phyloP scores from a whole-genome alignment of 2,329 filamentous ascomycete species.

The Phialophora expanda region DNA sequence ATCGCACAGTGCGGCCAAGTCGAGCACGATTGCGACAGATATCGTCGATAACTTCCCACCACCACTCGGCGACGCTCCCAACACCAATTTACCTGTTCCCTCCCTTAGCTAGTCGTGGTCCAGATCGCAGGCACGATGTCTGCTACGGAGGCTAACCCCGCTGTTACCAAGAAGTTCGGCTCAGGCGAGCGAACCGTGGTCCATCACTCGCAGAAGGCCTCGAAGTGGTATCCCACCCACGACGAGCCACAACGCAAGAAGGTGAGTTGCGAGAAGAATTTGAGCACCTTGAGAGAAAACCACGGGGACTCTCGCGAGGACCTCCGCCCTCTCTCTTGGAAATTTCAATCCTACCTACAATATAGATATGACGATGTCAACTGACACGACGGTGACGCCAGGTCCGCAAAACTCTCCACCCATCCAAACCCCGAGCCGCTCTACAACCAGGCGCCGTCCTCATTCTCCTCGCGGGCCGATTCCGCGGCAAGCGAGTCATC shows the following conservation, averaged over 20 bases:
- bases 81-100: conserved; percentile 7
- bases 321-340: not conserved
- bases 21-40: not conserved
- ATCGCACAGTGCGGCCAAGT: conserved; percentile 5
- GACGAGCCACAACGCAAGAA: conserved; percentile 88
- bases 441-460: conserved; percentile 95
- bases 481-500: conserved; percentile 99
- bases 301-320: not conserved
- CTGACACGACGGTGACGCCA: conserved; percentile 47
- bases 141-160: conserved; percentile 49
- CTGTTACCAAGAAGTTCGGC: conserved; percentile 91
- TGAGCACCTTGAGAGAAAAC: not conserved
- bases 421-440: conserved; percentile 83
- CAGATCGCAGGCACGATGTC: conserved; percentile 56
- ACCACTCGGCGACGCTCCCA: conserved; percentile 16
- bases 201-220: conserved; percentile 85
- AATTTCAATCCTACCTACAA: not conserved
- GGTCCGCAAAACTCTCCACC: conserved; percentile 92
- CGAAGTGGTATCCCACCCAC: conserved; percentile 98
- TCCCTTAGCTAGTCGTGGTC: conserved; percentile 31
- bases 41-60: not conserved
- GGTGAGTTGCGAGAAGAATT: conserved; percentile 67
- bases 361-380: not conserved
- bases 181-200: conserved; percentile 93
- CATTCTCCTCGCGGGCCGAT: conserved; percentile 98